Evolutionary conservation across 2,329 filamentous ascomycete genomes (phyloP).

Genomic region (Dactylellina drechsleri): DNA sequence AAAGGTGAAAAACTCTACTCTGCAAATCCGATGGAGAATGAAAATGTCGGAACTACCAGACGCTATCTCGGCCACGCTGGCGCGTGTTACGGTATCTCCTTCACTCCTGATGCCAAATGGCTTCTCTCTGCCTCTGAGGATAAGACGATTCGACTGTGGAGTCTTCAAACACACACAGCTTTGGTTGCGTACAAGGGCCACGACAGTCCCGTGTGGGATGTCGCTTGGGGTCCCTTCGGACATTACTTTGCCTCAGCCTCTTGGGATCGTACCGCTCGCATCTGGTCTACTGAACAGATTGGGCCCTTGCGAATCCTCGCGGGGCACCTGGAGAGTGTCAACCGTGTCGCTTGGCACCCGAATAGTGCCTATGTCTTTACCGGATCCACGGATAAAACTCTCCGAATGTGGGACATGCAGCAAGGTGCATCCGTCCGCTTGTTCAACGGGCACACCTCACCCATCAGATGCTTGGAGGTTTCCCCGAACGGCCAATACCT

Average conservation of each 20-base stretch:
- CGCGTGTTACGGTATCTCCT: conserved; percentile 87
- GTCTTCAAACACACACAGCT: conserved; percentile 88
- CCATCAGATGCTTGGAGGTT: conserved; percentile 84
- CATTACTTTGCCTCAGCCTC: conserved; percentile 93
- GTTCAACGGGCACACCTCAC: conserved; percentile 89
- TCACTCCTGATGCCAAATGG: conserved; percentile 78
- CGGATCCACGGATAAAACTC: conserved; percentile 88
- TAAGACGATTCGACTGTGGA: conserved; percentile 90
- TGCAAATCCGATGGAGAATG: conserved; percentile 70
- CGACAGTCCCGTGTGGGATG: conserved; percentile 85
- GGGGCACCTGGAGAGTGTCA: conserved; percentile 93
- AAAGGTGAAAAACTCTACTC: conserved; percentile 83
- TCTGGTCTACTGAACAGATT: conserved; percentile 94
- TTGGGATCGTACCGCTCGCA: conserved; percentile 86
- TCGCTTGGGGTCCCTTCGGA: conserved; percentile 89
- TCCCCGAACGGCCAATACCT: conserved; percentile 87
- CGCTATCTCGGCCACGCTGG: conserved; percentile 86
- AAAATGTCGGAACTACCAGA: conserved; percentile 75
- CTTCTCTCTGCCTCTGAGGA: conserved; percentile 89
- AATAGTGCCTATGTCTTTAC: conserved; percentile 96
- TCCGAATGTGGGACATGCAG: conserved; percentile 96
- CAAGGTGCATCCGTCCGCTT: conserved; percentile 88
- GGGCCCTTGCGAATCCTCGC: conserved; percentile 87
- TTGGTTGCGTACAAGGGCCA: conserved; percentile 94
- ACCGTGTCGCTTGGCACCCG: conserved; percentile 89